Conservation (phyloP, 805 yeast species). For the Kuraishia cidri region DNA sequence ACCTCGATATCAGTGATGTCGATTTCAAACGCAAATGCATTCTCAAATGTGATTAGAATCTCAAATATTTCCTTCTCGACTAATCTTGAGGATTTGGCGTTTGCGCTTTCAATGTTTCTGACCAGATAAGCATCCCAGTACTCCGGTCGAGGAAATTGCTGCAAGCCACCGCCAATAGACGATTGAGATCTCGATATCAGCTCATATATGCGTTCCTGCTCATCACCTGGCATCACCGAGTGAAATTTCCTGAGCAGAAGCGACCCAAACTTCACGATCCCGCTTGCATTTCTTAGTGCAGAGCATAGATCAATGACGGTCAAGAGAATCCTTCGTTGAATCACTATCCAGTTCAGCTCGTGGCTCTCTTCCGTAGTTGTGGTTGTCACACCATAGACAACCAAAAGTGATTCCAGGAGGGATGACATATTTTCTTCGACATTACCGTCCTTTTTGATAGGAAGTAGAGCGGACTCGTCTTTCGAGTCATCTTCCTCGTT, state of each 20-base stretch:
- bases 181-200: too few relatives aligned
- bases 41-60: conserved; percentile 51
- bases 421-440: too few relatives aligned
- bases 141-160: too few relatives aligned
- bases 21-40: conserved; percentile 73
- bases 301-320: conserved; percentile 45
- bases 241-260: conserved; percentile 47
- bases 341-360: conserved; percentile 5
- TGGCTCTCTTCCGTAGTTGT: not conserved
- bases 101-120: too few relatives aligned
- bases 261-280: conserved; percentile 37
- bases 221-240: conserved; percentile 43
- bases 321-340: conserved; percentile 3
- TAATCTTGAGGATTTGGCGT: too few relatives aligned
- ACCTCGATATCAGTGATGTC: conserved; percentile 43
- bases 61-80: conserved; percentile 40
- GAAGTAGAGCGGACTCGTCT: too few relatives aligned
- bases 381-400: not conserved
- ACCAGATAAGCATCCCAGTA: too few relatives aligned
- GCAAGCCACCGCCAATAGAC: too few relatives aligned
- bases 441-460: too few relatives aligned
- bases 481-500: too few relatives aligned
- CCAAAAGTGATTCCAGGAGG: conserved; percentile 3
- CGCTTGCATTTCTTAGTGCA: conserved; percentile 34
- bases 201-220: too few relatives aligned